These are phyloP conservation scores for Paramecium octaurelia DNA, from an alignment of 73 alveolate species.

Conservation along the genomic window DNA sequence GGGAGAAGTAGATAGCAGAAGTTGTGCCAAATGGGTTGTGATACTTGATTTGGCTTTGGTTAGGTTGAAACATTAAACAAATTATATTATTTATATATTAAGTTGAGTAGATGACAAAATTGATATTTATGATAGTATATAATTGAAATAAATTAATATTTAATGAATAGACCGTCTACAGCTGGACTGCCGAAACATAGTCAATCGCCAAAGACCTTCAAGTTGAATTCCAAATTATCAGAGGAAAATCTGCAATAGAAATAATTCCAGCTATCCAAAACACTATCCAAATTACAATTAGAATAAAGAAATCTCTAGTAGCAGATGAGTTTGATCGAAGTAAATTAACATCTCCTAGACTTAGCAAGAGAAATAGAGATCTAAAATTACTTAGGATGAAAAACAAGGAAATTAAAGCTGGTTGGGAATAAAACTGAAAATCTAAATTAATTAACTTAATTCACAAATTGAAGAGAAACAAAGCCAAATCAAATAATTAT, in stretches of 20 bases:
- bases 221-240: background rate
- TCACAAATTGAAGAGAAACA: conserved; percentile 19
- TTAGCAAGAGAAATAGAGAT: background rate
- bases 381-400: background rate
- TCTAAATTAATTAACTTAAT: background rate
- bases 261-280: background rate
- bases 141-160: background rate
- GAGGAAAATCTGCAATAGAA: background rate
- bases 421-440: conserved; percentile 39
- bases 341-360: background rate
- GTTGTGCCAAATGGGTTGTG: conserved; percentile 28
- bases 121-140: background rate
- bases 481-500: background rate
- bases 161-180: background rate
- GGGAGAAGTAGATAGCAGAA: conserved; percentile 11
- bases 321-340: background rate
- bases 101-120: background rate
- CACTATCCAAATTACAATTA: background rate
- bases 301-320: background rate
- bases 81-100: background rate
- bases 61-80: background rate
- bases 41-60: background rate
- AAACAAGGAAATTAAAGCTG: background rate
- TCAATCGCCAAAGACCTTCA: background rate
- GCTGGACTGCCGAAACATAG: background rate